A percentile compares a stretch with the other conserved stretches of the same genome.
Conservation (phyloP, 2,329 filamentous ascomycete species). For the Falciphora oryzae region DNA sequence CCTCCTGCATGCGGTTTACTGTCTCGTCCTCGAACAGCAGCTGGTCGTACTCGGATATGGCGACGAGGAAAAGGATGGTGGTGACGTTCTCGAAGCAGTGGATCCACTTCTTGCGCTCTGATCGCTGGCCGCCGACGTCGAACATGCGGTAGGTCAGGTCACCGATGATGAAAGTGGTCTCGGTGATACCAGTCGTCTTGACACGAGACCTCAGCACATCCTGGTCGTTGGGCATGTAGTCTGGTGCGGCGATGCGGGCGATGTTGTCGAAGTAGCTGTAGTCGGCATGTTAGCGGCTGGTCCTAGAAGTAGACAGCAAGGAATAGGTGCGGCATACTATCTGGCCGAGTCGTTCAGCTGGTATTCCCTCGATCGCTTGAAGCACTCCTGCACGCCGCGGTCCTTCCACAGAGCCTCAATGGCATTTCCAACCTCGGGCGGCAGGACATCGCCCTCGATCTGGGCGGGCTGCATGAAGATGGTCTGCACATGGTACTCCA, state of each 20-base stretch:
- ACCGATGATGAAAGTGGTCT: slow-evolving; percentile 93
- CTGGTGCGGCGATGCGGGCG: slow-evolving; percentile 79
- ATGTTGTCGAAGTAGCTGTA: slow-evolving; percentile 94
- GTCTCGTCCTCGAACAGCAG: slow-evolving; percentile 94
- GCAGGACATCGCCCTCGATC: slow-evolving; percentile 90
- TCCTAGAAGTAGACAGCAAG: background rate
- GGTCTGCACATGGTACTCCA: slow-evolving; percentile 93
- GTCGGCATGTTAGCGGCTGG: background rate
- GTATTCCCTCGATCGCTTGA: slow-evolving; percentile 92
- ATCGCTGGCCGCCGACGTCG: slow-evolving; percentile 91
- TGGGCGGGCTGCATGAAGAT: slow-evolving; percentile 98
- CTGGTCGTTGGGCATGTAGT: slow-evolving; percentile 93
- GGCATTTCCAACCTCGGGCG: slow-evolving; percentile 88
- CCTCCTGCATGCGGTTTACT: slow-evolving; percentile 91
- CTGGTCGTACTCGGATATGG: slow-evolving; percentile 96
- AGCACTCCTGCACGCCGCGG: slow-evolving; percentile 86
- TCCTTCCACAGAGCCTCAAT: slow-evolving; percentile 93
- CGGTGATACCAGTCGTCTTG: slow-evolving; percentile 95
- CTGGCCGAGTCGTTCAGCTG: slow-evolving; percentile 93
- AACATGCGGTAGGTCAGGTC: slow-evolving; percentile 97
- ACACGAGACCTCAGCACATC: slow-evolving; percentile 93
- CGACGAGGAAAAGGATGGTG: slow-evolving; percentile 92
- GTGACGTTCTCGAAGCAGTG: slow-evolving; percentile 98
- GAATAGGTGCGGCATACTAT: slow-evolving; percentile 60
- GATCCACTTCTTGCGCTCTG: slow-evolving; percentile 98